A percentile compares a stretch with the other conserved stretches of the same genome.
Conservation (phyloP, 2,329 filamentous ascomycete genomes). For the Aspergillus fischeri region DNA sequence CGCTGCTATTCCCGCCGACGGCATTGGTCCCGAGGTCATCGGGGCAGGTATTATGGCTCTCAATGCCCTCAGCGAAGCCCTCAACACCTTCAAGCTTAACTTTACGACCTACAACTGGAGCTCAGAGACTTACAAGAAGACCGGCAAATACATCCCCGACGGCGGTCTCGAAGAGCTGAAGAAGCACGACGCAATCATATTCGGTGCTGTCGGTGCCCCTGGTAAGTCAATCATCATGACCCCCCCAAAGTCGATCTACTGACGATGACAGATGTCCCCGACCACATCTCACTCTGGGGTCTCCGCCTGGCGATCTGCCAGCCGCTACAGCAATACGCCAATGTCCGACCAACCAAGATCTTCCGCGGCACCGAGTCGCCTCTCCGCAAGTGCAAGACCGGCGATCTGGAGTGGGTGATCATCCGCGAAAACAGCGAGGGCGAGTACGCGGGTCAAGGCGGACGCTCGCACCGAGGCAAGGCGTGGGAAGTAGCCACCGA, state of each 20-base stretch:
- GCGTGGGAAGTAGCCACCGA: slow-evolving; percentile 61
- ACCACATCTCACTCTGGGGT: slow-evolving; percentile 65
- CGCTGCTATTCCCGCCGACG: slow-evolving; percentile 65
- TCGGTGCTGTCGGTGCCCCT: slow-evolving; percentile 64
- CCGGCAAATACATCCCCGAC: slow-evolving; percentile 61
- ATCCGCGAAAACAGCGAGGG: slow-evolving; percentile 65
- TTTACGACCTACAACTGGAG: slow-evolving; percentile 65
- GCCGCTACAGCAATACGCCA: slow-evolving; percentile 65
- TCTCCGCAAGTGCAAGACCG: slow-evolving; percentile 49
- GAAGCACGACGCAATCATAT: slow-evolving; percentile 62
- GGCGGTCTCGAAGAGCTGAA: slow-evolving; percentile 55
- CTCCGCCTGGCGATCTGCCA: slow-evolving; percentile 65
- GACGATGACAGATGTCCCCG: slow-evolving; percentile 51
- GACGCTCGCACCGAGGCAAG: slow-evolving; percentile 55
- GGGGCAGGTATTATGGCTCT: slow-evolving; percentile 60
- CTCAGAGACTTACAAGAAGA: slow-evolving; percentile 62
- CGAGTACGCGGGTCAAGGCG: slow-evolving; percentile 63
- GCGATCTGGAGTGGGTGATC: slow-evolving; percentile 64
- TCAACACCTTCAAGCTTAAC: slow-evolving; percentile 56
- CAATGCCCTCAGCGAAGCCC: slow-evolving; percentile 38
- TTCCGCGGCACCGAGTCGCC: slow-evolving; percentile 59
- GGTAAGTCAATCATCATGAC: slow-evolving; percentile 28
- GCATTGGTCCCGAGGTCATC: slow-evolving; percentile 66
- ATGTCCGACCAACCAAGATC: slow-evolving; percentile 61
- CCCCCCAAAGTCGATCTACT: not conserved